These are phyloP conservation scores for Magnolia sinica DNA, from an alignment of 164 flowering plant genomes.

Conservation along the genomic window DNA sequence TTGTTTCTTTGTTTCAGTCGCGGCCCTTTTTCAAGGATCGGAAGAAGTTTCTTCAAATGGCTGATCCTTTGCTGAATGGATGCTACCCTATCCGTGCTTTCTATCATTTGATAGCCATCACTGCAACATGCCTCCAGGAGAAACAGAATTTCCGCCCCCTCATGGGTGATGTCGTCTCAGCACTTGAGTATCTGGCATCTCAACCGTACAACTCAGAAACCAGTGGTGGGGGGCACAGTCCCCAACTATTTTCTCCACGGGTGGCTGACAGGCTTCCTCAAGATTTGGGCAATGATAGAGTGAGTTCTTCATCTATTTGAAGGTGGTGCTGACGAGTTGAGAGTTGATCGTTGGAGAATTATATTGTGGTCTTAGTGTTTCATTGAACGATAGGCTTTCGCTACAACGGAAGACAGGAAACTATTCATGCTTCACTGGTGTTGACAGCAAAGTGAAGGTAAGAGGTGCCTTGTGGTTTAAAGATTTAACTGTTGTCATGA, in stretches of 20 bases:
- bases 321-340: background rate
- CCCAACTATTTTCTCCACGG: constrained; percentile 12
- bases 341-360: background rate
- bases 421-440: background rate
- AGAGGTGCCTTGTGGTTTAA: background rate
- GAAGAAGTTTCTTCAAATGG: constrained; percentile 53
- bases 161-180: constrained; percentile 66
- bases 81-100: constrained; percentile 52
- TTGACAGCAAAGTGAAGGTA: background rate
- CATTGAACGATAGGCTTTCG: background rate
- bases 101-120: constrained; percentile 68
- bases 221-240: constrained; percentile 4
- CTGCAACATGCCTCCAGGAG: constrained; percentile 88
- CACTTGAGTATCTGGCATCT: constrained; percentile 75
- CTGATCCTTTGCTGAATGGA: constrained; percentile 64
- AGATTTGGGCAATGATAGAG: background rate
- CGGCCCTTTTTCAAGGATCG: constrained; percentile 70
- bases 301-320: background rate
- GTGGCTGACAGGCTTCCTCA: background rate
- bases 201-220: constrained; percentile 37
- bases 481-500: background rate
- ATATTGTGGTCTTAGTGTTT: background rate
- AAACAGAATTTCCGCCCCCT: constrained; percentile 70
- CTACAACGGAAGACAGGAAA: background rate
- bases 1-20: constrained; percentile 38